Conservation (phyloP, 495 filamentous ascomycete species). For the Geopyxis carbonaria region DNA sequence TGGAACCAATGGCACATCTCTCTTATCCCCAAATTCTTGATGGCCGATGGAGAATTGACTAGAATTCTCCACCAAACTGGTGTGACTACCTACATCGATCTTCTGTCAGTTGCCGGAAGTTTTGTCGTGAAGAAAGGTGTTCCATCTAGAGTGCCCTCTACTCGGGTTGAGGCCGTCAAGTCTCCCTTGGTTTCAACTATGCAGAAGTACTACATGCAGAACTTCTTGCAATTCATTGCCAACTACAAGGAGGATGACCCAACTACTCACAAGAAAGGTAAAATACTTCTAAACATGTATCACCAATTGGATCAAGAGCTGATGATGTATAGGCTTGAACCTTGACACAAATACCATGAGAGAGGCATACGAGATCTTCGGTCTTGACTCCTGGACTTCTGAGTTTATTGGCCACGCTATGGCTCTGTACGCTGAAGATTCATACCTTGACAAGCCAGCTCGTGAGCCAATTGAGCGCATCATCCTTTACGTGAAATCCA, state of each 20-base stretch:
- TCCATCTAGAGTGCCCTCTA: constrained; percentile 81
- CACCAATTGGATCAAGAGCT: constrained; percentile 8
- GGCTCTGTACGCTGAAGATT: constrained; percentile 82
- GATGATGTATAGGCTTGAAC: constrained; percentile 48
- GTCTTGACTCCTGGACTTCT: constrained; percentile 74
- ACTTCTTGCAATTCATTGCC: constrained; percentile 93
- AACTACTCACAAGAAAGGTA: constrained; percentile 64
- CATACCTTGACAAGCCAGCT: constrained; percentile 58
- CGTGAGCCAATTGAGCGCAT: constrained; percentile 83
- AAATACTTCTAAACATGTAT: constrained; percentile 11
- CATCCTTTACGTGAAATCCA: constrained; percentile 90
- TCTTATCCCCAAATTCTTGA: constrained; percentile 90
- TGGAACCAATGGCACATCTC: constrained; percentile 99
- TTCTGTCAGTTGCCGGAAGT: constrained; percentile 95
- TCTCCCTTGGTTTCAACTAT: constrained; percentile 93
- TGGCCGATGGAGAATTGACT: constrained; percentile 95
- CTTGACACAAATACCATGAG: constrained; percentile 69
- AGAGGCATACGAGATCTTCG: constrained; percentile 95
- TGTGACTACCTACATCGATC: constrained; percentile 92
- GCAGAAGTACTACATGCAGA: constrained; percentile 93
- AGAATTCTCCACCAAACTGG: constrained; percentile 54
- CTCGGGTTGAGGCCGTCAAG: constrained; percentile 74
- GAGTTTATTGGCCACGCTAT: constrained; percentile 98
- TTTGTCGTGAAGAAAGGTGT: constrained; percentile 82
- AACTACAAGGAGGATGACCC: constrained; percentile 72